phyloP scores from a whole-genome alignment of 1,139 yeast genomes.

The Protomyces arabidopsidicola region DNA sequence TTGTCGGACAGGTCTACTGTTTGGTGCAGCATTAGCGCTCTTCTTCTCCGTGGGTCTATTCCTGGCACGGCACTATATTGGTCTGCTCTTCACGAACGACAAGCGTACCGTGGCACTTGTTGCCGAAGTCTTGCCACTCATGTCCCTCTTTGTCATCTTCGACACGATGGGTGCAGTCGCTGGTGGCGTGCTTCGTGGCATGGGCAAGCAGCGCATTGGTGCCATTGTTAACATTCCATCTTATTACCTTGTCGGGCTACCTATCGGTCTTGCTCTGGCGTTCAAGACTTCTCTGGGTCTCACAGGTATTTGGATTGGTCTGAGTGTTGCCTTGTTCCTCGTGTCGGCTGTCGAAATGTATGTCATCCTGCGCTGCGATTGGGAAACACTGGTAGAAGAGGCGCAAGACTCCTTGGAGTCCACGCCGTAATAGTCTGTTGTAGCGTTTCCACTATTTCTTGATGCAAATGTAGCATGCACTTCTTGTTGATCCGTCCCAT shows the following conservation, averaged over 20 bases:
- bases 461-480: not conserved
- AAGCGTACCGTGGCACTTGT: slow-evolving; percentile 52
- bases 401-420: slow-evolving; percentile 2
- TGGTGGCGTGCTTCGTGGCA: slow-evolving; percentile 78
- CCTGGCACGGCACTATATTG: slow-evolving; percentile 51
- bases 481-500: not conserved
- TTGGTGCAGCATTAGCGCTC: slow-evolving; percentile 8
- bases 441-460: not conserved
- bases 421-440: not conserved
- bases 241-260: slow-evolving; percentile 65
- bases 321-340: slow-evolving; percentile 59
- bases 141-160: slow-evolving; percentile 64
- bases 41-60: slow-evolving; percentile 38
- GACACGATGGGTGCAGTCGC: slow-evolving; percentile 80
- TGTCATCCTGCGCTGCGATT: slow-evolving; percentile 9
- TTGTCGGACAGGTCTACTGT: slow-evolving; percentile 13
- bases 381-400: slow-evolving; percentile 7
- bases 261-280: slow-evolving; percentile 62
- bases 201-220: slow-evolving; percentile 77
- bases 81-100: slow-evolving; percentile 65
- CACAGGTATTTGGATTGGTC: slow-evolving; percentile 78
- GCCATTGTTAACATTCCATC: slow-evolving; percentile 69
- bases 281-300: slow-evolving; percentile 52
- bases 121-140: slow-evolving; percentile 59
- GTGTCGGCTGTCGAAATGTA: slow-evolving; percentile 15